Conservation (phyloP, 1,139 yeast species). For the Hyphopichia buzzinii region DNA sequence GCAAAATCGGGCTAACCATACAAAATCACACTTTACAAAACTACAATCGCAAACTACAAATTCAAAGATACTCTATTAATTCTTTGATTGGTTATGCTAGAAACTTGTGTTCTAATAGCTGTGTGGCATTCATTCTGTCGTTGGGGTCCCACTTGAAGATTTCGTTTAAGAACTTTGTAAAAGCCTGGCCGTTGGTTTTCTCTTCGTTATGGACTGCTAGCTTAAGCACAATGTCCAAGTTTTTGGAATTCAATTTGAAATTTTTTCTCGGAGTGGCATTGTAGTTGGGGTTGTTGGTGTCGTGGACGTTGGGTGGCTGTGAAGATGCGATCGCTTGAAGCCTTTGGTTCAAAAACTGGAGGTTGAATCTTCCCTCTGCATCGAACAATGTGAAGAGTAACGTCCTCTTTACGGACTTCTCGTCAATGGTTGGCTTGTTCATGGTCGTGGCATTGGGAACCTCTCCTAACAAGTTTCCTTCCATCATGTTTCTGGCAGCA, state of each 20-base stretch:
- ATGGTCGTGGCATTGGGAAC: conserved; percentile 9
- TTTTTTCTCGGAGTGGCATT: conserved; percentile 20
- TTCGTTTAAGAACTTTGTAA: conserved; percentile 32
- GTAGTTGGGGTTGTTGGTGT: conserved; percentile 16
- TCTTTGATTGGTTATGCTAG: conserved; percentile 5
- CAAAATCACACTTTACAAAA: too few species aligned
- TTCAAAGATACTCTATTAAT: not conserved
- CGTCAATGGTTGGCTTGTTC: conserved; percentile 15
- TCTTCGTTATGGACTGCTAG: conserved; percentile 30
- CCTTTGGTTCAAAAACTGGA: conserved; percentile 28
- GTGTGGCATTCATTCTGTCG: conserved; percentile 40
- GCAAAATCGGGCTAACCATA: not conserved
- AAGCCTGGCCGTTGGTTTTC: conserved; percentile 12
- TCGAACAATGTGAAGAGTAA: conserved; percentile 41
- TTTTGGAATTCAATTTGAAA: conserved; percentile 28
- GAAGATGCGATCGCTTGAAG: conserved; percentile 17
- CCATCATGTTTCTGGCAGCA: conserved; percentile 10
- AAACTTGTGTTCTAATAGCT: conserved; percentile 41
- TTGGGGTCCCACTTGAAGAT: conserved; percentile 58
- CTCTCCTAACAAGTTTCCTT: conserved; percentile 1
- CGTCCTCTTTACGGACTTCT: conserved; percentile 28
- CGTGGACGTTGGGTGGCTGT: conserved; percentile 12
- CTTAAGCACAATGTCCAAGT: conserved; percentile 43
- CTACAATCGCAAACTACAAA: too few species aligned
- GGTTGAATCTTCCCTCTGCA: conserved; percentile 35